Evolutionary conservation across 2,329 filamentous ascomycete species (phyloP).

Genomic region (Cladosporium velox): DNA sequence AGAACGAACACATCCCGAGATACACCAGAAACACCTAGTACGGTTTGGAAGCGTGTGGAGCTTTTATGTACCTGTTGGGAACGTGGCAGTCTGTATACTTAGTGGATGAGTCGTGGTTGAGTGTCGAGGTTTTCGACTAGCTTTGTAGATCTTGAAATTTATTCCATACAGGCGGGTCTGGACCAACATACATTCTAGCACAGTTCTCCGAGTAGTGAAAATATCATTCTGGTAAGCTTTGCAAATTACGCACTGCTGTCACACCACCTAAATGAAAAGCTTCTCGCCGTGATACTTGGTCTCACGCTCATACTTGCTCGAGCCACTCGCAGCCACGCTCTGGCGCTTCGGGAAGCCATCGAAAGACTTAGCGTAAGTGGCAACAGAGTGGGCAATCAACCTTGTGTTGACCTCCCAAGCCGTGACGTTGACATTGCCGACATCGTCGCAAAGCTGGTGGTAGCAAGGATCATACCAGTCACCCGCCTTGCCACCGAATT

Average conservation of each 20-base stretch:
- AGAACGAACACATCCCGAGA: background rate
- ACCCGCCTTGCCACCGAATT: conserved; percentile 40
- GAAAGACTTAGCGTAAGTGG: conserved; percentile 38
- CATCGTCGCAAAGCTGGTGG: conserved; percentile 39
- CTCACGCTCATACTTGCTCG: conserved; percentile 21
- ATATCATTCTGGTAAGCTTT: no score
- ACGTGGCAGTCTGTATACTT: background rate
- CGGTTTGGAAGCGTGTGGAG: background rate
- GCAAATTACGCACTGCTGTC: background rate
- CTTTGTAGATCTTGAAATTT: background rate
- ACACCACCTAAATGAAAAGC: conserved; percentile 24
- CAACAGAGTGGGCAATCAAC: conserved; percentile 40
- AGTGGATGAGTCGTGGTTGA: background rate
- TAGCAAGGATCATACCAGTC: conserved; percentile 43
- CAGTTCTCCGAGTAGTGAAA: no score
- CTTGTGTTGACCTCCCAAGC: conserved; percentile 44
- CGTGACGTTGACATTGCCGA: conserved; percentile 38
- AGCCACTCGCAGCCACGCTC: conserved; percentile 5
- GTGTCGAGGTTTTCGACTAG: background rate
- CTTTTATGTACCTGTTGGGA: background rate
- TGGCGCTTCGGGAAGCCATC: conserved; percentile 37
- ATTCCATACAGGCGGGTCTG: background rate
- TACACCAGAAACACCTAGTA: no score
- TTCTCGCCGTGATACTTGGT: conserved; percentile 28
- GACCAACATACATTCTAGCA: background rate